Evolutionary conservation across 148 eudicot species (phyloP).

Genomic region (Agrostemma githago): DNA sequence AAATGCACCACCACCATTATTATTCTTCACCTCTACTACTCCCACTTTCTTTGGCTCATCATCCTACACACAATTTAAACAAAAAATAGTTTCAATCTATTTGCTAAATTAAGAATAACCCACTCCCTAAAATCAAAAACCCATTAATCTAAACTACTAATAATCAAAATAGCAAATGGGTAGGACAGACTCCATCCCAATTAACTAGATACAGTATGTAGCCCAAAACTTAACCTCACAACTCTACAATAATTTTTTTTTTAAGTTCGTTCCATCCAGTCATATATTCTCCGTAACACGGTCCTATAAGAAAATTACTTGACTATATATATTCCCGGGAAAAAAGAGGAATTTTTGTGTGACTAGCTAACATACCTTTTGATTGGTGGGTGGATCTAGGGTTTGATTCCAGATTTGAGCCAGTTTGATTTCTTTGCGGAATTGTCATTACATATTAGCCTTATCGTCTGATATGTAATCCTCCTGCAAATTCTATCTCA

Average conservation of each 20-base stretch:
- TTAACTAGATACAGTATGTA: too few species aligned
- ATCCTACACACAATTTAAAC: slow-evolving; percentile 5
- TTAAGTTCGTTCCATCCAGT: too few species aligned
- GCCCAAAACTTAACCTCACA: too few species aligned
- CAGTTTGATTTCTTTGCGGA: slow-evolving; percentile 51
- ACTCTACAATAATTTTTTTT: too few species aligned
- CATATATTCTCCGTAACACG: too few species aligned
- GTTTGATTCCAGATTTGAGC: slow-evolving; percentile 76
- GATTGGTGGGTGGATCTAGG: slow-evolving; percentile 40
- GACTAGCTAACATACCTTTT: slow-evolving; percentile 26
- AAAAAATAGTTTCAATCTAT: slow-evolving; percentile 9
- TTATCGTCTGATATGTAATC: too few species aligned
- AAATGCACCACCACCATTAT: slow-evolving; percentile 54
- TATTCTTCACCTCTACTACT: slow-evolving; percentile 41
- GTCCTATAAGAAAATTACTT: too few species aligned
- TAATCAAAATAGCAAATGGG: not conserved
- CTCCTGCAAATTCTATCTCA: too few species aligned
- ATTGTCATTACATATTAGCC: slow-evolving; percentile 14
- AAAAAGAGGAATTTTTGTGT: not conserved
- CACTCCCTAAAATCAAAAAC: not conserved
- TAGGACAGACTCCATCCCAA: too few species aligned
- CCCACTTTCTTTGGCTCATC: slow-evolving; percentile 40
- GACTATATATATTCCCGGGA: not conserved
- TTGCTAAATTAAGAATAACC: not conserved
- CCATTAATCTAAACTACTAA: slow-evolving; percentile 7